Evolutionary conservation across 768 basidiomycete genomes (phyloP).

Genomic region (Pholiota conissans): DNA sequence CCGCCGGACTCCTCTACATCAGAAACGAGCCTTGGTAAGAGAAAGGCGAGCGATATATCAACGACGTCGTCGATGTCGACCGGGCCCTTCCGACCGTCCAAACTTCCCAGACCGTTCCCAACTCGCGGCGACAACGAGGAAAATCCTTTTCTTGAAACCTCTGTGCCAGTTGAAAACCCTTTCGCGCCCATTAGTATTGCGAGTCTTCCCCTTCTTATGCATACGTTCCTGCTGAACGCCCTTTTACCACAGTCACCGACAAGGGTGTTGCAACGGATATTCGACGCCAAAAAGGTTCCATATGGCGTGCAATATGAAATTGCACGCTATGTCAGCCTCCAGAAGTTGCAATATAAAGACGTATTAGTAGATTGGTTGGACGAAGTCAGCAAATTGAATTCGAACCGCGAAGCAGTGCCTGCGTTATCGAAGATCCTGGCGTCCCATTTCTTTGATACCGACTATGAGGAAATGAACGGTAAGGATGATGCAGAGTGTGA

Average conservation of each 20-base stretch:
- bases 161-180: conserved; percentile 6
- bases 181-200: conserved; percentile 17
- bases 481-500: conserved; percentile 9
- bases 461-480: background rate
- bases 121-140: conserved; percentile 15
- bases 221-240: too few relatives aligned
- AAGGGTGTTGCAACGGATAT: conserved; percentile 16
- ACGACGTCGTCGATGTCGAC: conserved; percentile 18
- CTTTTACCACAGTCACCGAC: conserved; percentile 21
- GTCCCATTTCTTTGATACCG: background rate
- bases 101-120: background rate
- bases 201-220: background rate
- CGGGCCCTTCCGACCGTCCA: conserved; percentile 17
- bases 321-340: conserved; percentile 38
- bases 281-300: conserved; percentile 31
- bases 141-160: conserved; percentile 15
- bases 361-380: conserved; percentile 30
- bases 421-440: conserved; percentile 4
- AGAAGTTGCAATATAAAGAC: conserved; percentile 27
- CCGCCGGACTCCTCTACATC: conserved; percentile 24
- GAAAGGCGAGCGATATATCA: conserved; percentile 24
- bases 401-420: conserved; percentile 35
- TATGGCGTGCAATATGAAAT: conserved; percentile 58
- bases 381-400: conserved; percentile 20
- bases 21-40: conserved; percentile 24